Evolutionary conservation across 1,284 basidiomycete genomes (phyloP).

Genomic region (Cystobasidiaceae sp.): DNA sequence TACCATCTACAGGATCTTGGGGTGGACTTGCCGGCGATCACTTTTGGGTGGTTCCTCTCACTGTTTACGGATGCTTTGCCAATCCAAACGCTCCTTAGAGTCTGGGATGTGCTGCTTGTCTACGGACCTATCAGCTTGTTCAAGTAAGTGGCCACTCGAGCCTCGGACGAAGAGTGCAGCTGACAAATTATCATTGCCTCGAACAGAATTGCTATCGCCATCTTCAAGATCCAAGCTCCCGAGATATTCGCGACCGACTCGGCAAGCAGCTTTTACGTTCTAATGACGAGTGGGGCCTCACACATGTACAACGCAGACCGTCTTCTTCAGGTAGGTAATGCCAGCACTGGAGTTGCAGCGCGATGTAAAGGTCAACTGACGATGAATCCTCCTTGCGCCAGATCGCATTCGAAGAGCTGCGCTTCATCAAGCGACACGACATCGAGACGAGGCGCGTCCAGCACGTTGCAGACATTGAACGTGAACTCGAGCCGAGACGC

Average conservation of each 20-base stretch:
- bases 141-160: slow-evolving; percentile 3
- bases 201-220: slow-evolving; percentile 72
- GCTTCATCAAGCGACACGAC: slow-evolving; percentile 46
- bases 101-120: slow-evolving; percentile 78
- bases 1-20: slow-evolving; percentile 70
- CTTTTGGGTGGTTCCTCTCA: slow-evolving; percentile 96
- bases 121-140: slow-evolving; percentile 74
- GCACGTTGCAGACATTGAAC: slow-evolving; percentile 27
- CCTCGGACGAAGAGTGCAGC: background rate
- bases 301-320: slow-evolving; percentile 88
- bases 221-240: slow-evolving; percentile 73
- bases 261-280: slow-evolving; percentile 77
- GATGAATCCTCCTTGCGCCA: slow-evolving; percentile 53
- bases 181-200: background rate
- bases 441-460: slow-evolving; percentile 15
- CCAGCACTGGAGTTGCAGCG: background rate
- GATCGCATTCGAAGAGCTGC: slow-evolving; percentile 57
- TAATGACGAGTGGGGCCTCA: slow-evolving; percentile 77
- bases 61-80: slow-evolving; percentile 94
- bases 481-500: slow-evolving; percentile 15
- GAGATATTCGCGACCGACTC: slow-evolving; percentile 77
- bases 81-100: slow-evolving; percentile 53
- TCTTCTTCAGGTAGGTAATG: slow-evolving; percentile 64
- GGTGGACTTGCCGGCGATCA: slow-evolving; percentile 87
- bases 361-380: background rate